phyloP scores from a whole-genome alignment of 1,139 yeast species.

The Hyphopichia fennica region DNA sequence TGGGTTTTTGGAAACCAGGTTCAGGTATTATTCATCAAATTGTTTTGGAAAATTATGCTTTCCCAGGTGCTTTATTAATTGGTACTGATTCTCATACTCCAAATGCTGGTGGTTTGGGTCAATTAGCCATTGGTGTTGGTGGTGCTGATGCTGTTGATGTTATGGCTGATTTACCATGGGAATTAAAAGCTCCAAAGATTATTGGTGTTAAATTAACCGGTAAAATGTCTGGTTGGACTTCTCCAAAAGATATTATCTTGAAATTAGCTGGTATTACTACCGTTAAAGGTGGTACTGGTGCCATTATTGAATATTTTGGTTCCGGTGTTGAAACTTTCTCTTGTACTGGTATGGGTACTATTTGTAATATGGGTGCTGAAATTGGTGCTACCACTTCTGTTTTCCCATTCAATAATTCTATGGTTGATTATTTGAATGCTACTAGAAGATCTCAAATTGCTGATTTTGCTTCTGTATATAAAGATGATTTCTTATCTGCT shows the following conservation, averaged over 20 bases:
- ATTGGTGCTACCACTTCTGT: conserved; percentile 99
- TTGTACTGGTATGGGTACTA: conserved; percentile 99
- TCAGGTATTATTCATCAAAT: conserved; percentile 99
- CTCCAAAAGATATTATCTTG: conserved; percentile 97
- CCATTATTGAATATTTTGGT: conserved; percentile 96
- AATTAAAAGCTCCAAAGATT: conserved; percentile 96
- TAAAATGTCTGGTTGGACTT: conserved; percentile 94
- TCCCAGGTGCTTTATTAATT: conserved; percentile 96
- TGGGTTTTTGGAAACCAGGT: conserved; percentile 99
- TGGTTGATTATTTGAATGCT: conserved; percentile 83
- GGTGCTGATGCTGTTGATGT: conserved; percentile 99
- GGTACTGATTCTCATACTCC: conserved; percentile 99
- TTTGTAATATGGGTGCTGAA: conserved; percentile 99
- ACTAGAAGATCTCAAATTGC: conserved; percentile 85
- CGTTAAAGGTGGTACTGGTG: conserved; percentile 99
- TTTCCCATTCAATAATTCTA: conserved; percentile 93
- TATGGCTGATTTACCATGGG: conserved; percentile 95
- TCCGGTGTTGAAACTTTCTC: conserved; percentile 95
- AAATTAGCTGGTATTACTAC: conserved; percentile 96
- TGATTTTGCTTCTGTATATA: conserved; percentile 73
- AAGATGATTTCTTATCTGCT: conserved; percentile 79
- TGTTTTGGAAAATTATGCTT: conserved; percentile 94
- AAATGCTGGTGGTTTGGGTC: conserved; percentile 99
- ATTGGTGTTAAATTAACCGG: conserved; percentile 98
- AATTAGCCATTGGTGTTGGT: conserved; percentile 99